Evolutionary conservation across 2,329 filamentous ascomycete species (phyloP).

Genomic region (Fusarium stilboides): DNA sequence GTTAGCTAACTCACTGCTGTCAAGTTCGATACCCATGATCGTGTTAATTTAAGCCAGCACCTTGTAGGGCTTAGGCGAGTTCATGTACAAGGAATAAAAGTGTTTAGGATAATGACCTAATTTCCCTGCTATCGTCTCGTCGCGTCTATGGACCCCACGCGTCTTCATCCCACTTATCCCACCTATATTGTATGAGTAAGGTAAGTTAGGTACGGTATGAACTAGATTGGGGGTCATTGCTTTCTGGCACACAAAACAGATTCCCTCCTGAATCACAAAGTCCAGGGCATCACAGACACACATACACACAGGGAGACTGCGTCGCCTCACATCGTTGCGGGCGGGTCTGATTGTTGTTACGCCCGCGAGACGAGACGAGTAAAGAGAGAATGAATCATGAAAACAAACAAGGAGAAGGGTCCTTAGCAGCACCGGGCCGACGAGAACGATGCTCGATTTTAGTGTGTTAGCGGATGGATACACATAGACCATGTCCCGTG

Average conservation of each 20-base stretch:
- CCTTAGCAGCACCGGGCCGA: conserved; percentile 11
- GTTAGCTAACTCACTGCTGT: conserved; percentile 3
- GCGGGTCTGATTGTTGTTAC: conserved; percentile 33
- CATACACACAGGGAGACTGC: conserved; percentile 23
- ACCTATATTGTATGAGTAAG: neutral
- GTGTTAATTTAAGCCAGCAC: conserved; percentile 25
- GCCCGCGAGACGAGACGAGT: conserved; percentile 23
- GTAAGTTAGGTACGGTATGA: neutral
- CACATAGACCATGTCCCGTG: conserved; percentile 11
- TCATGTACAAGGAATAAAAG: conserved; percentile 13
- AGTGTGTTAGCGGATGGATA: conserved; percentile 8
- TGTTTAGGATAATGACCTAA: conserved; percentile 27
- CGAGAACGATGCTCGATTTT: conserved; percentile 8
- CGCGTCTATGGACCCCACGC: conserved; percentile 18
- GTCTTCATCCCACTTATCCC: conserved; percentile 34
- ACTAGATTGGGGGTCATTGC: conserved; percentile 1
- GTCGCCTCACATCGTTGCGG: conserved; percentile 39
- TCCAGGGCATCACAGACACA: conserved; percentile 32
- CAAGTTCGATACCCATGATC: neutral
- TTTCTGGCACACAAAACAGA: conserved; percentile 8
- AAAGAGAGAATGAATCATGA: conserved; percentile 5
- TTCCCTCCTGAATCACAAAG: conserved; percentile 14
- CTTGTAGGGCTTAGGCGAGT: conserved; percentile 37
- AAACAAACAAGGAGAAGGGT: conserved; percentile 6
- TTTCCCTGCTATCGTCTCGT: conserved; percentile 21